These are phyloP conservation scores for Gastrodia elata DNA, from an alignment of 106 monocot species.

Conservation along the genomic window DNA sequence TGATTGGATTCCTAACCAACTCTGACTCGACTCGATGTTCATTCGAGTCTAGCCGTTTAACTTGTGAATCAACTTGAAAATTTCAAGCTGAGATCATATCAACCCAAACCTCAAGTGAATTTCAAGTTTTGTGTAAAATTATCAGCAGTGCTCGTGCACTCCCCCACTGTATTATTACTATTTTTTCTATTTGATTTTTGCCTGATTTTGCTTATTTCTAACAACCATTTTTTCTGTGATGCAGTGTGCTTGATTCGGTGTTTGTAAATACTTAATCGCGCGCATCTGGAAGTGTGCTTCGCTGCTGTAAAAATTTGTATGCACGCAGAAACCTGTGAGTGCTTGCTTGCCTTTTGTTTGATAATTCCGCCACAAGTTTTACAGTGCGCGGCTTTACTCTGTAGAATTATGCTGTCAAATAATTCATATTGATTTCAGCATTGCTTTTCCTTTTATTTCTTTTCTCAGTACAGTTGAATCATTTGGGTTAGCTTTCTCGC, in stretches of 20 bases:
- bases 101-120: too few species aligned
- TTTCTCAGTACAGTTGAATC: too few species aligned
- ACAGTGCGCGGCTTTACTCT: background rate
- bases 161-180: too few species aligned
- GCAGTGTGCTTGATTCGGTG: background rate
- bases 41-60: too few species aligned
- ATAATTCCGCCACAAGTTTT: conserved; percentile 2
- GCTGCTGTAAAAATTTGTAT: background rate
- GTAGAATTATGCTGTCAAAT: background rate
- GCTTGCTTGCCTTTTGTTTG: background rate
- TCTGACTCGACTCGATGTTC: too few species aligned
- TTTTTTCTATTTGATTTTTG: too few species aligned
- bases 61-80: too few species aligned
- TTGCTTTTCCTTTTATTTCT: background rate
- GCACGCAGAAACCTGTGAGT: background rate
- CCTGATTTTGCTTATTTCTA: background rate
- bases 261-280: background rate
- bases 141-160: too few species aligned
- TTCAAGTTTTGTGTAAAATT: too few species aligned
- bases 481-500: too few species aligned
- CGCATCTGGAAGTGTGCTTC: background rate
- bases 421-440: background rate
- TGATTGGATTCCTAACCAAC: too few species aligned
- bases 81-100: too few species aligned
- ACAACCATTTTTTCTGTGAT: background rate